Percentiles rank a stretch among this genome's conserved stretches.
Evolutionary conservation across 805 yeast genomes (phyloP).

Genomic region (Kluyveromyces siamensis): DNA sequence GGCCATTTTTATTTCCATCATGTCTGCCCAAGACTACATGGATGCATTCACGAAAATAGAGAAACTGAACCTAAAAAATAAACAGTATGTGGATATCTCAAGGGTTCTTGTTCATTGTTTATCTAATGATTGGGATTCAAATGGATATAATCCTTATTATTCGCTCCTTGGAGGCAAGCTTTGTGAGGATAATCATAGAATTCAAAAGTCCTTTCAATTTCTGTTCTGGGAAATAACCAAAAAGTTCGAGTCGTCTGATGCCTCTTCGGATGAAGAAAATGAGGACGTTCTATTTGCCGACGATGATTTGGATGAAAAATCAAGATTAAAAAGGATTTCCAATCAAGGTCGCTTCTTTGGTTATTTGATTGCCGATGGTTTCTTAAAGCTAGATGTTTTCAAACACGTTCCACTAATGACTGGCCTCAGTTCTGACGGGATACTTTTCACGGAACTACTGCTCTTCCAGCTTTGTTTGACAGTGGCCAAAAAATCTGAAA

Average conservation of each 20-base stretch:
- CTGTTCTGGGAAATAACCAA: constrained; percentile 78
- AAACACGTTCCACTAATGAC: constrained; percentile 68
- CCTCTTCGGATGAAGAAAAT: constrained; percentile 25
- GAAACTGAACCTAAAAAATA: constrained; percentile 64
- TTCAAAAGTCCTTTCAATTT: constrained; percentile 82
- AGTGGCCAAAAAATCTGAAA: constrained; percentile 55
- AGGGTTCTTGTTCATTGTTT: constrained; percentile 80
- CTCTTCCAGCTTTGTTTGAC: constrained; percentile 58
- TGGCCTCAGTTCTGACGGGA: constrained; percentile 48
- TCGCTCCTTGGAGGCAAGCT: constrained; percentile 68
- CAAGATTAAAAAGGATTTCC: constrained; percentile 48
- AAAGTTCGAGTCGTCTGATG: constrained; percentile 53
- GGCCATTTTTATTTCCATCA: constrained; percentile 85
- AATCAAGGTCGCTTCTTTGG: constrained; percentile 82
- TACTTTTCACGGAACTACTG: constrained; percentile 64
- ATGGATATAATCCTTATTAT: constrained; percentile 83
- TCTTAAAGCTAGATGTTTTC: constrained; percentile 63
- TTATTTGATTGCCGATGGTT: constrained; percentile 58
- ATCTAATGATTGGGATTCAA: constrained; percentile 46
- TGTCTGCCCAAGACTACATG: constrained; percentile 89
- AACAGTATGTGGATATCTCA: constrained; percentile 84
- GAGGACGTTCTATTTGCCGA: constrained; percentile 24
- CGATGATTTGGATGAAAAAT: constrained; percentile 41
- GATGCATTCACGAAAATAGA: constrained; percentile 81
- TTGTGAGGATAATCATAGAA: constrained; percentile 56